Evolutionary conservation across 1,139 yeast genomes (phyloP).

Genomic region (Pichia sp.): DNA sequence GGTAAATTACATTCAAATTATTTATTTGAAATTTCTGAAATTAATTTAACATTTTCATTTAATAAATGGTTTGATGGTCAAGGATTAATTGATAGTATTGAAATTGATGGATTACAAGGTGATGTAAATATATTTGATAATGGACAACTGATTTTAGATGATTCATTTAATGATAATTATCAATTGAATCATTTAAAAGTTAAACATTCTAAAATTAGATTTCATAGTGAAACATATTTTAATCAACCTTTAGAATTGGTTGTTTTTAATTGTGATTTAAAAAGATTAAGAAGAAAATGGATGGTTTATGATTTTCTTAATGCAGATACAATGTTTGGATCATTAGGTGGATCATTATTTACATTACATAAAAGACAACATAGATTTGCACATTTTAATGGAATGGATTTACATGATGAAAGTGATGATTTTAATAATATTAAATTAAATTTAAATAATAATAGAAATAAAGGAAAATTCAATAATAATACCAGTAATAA

Average conservation of each 20-base stretch:
- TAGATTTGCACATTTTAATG: slow-evolving; percentile 35
- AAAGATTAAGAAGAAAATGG: slow-evolving; percentile 53
- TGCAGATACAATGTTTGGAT: slow-evolving; percentile 65
- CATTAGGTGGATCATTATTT: slow-evolving; percentile 66
- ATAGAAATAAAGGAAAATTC: neutral
- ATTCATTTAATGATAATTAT: slow-evolving; percentile 33
- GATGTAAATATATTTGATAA: slow-evolving; percentile 30
- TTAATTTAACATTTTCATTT: slow-evolving; percentile 55
- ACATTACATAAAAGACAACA: slow-evolving; percentile 62
- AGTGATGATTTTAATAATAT: slow-evolving; percentile 27
- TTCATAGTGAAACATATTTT: slow-evolving; percentile 16
- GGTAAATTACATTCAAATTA: slow-evolving; percentile 29
- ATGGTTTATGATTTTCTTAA: slow-evolving; percentile 59
- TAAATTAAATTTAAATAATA: slow-evolving; percentile 15
- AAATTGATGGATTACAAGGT: slow-evolving; percentile 58
- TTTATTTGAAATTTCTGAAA: slow-evolving; percentile 43
- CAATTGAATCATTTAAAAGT: slow-evolving; percentile 46
- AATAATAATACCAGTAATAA: slow-evolving; percentile 10
- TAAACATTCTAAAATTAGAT: slow-evolving; percentile 45
- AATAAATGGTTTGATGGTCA: slow-evolving; percentile 65
- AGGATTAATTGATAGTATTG: slow-evolving; percentile 59
- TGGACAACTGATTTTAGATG: slow-evolving; percentile 17
- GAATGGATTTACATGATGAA: slow-evolving; percentile 22
- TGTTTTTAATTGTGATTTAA: slow-evolving; percentile 60
- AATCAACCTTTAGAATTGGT: slow-evolving; percentile 43